Evolutionary conservation across 225 moss, liverwort and hornwort species (phyloP), one percentile per base, ranked within the genome.

Genomic region (Straminergon stramineum): DNA sequence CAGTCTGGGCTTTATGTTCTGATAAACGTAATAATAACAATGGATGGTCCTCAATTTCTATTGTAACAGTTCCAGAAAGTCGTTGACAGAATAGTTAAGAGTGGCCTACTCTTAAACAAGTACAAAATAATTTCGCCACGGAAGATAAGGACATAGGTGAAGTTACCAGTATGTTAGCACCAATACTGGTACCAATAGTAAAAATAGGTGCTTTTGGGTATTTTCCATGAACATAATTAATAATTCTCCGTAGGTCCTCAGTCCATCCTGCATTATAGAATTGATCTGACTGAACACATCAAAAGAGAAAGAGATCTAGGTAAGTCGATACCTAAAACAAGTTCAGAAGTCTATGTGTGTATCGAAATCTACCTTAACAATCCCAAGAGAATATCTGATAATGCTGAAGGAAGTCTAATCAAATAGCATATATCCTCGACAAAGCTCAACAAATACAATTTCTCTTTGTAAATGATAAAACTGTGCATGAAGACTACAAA

Each of bases 181-280:
- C 98, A 62, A 98, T 89, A 85, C 97, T 98, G 58, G 92, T 92
- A 84, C 98, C 98, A 84, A 97, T 88, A 75, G 93, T 92, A 84
- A 98, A 92, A 66, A 97, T 92, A 84, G 96, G 98, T 67, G 98
- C 95, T 90, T 93, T 93, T 10, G 96, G 95, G 91, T 96, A 95
- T 88, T 90, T 97, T 32, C 89, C 86, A 55, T 97, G 93, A 26
- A 98, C 93, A 85, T 95, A 94, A 67, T 93, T 92, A 75, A 98
- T 77, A 37, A 97, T 92, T 86, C 94, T 96, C 92, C 98, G 96
- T 41, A 97, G 75, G 84, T 98, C 98, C 73, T 98, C 96, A 66
- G 98, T 98, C 97, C 97, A 98, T 83, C 97, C 98, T 89, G 98
- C 98, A 93, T 97, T 98, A 73, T 98, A 98, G 71, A 98, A 97